Evolutionary conservation across 2,329 filamentous ascomycete genomes (phyloP), one percentile per base, ranked within the genome.

Genomic region (Penicillium sp.): DNA sequence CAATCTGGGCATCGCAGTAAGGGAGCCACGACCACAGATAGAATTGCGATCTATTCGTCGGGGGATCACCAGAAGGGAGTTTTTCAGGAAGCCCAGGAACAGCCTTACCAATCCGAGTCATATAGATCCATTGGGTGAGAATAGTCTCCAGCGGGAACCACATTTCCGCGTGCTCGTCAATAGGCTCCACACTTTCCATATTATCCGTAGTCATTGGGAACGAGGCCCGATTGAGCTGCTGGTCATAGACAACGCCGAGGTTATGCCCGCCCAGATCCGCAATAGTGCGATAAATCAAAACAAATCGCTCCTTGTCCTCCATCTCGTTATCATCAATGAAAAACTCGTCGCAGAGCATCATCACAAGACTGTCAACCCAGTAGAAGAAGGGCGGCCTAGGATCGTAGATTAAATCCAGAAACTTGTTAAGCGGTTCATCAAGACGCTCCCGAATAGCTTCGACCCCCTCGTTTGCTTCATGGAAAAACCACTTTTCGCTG

Each of bases 101-200:
- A 32, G 16, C 47, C 6, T 58, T 64, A 14, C 60, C 60, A 13
- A 62, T 42, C 22, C 48, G 60, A 39, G 52, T 48, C 53, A 62
- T 53, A 35, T 62, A 37, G 46, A 65, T 63, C 57, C 57, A 63
- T 5, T 63, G 50, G n/a, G n/a, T n/a, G n/a, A n/a, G n/a, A n/a
- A n/a, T n/a, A n/a, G n/a, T n/a, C n/a, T n/a, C n/a, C n/a, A n/a
- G n/a, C n/a, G n/a, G n/a, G n/a, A n/a, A n/a, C n/a, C n/a, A n/a
- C n/a, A n/a, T n/a, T n/a, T n/a, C n/a, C n/a, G n/a, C n/a, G n/a
- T n/a, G n/a, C n/a, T n/a, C n/a, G n/a, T n/a, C n/a, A n/a, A n/a
- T n/a, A 13, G 59, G 61, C 11, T 44, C 43, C 20, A 61, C 39
- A 37, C 45, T 49, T 22, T 56, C 61, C 5, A 32, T 22, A 43